A percentile compares a stretch with the other conserved stretches of the same genome.
These are phyloP conservation scores for Trichoderma atroviride DNA, from an alignment of 2,329 filamentous ascomycete genomes.

Conservation along the genomic window DNA sequence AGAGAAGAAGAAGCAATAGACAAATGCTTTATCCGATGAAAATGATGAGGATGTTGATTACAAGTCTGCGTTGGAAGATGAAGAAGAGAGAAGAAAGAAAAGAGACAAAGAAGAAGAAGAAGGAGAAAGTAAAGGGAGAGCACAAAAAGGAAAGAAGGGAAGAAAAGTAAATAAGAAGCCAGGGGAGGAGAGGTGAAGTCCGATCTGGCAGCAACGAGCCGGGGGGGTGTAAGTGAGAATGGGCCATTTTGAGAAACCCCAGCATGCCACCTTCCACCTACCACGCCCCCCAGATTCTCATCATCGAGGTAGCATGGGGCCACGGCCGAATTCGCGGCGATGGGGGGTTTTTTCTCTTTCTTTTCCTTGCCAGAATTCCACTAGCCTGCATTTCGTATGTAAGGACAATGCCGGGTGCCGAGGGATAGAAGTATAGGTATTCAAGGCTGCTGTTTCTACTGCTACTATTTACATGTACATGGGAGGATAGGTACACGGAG, in stretches of 20 bases:
- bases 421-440: neutral
- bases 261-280: neutral
- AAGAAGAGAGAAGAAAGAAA: neutral
- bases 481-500: neutral
- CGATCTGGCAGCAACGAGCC: conserved; percentile 23
- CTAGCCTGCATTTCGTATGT: neutral
- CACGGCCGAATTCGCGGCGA: conserved; percentile 5
- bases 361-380: neutral
- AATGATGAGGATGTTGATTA: neutral
- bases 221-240: conserved; percentile 17
- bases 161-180: conserved; percentile 17
- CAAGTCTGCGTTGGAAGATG: neutral
- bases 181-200: conserved; percentile 19
- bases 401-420: neutral
- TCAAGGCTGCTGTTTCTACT: neutral
- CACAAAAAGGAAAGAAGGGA: neutral
- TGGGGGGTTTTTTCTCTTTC: neutral
- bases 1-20: neutral
- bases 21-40: neutral
- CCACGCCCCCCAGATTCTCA: conserved; percentile 9
- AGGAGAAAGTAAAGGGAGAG: neutral
- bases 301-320: conserved; percentile 12
- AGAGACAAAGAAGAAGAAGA: neutral
- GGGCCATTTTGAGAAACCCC: neutral
- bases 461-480: neutral